Base-by-base conservation (phyloP, 2,329 filamentous ascomycete genomes). In the Fusarium scirpi region DNA sequence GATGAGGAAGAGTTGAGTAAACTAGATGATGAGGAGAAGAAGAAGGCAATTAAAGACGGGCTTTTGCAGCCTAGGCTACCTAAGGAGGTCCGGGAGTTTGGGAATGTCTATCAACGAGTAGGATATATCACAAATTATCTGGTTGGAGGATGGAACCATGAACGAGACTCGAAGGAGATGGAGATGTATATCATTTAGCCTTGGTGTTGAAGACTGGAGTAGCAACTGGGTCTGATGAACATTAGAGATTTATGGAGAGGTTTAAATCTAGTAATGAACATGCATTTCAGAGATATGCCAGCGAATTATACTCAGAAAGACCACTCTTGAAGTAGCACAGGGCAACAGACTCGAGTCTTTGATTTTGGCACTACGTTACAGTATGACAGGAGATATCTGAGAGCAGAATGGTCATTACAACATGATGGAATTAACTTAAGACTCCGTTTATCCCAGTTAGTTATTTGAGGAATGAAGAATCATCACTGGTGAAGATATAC, bases 81-180 rank as follows among this genome's bases (percentile, higher is more conserved):
- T 6, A 18, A 60, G 3, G 57, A 70, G 10, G 67, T 74, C 4
- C 41, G 25, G n/a, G 52, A 59, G 5, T 70, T 53, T 52, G 59
- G 38, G 2, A 48, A 49, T 54, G 68, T 74, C 6, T 74, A 62
- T 24, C 65, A 74, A 34, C 49, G 72, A 6, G 40, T 73, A 8
- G 72, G 72, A 16, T 66, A 64, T 12, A 62, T 71, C 12, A 62
- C 34, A 15, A 63, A 62, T 27, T 74, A 71, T 22, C 57, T 62
- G 40, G 61, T 68, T 9, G 34, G 47, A 8, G 65, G 49, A 0
- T 74, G 72, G 72, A 55, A 48, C 3, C 67, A 71, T 22, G 43
- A 62, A 8, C 29, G 20, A 9, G 70, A 70, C 29, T 60, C 70
- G 2, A 45, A 59, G 15, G 44, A 73, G 16, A 52, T 58, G 20